Conservation (phyloP, 495 filamentous ascomycete genomes). For the Xylaria venustula region DNA sequence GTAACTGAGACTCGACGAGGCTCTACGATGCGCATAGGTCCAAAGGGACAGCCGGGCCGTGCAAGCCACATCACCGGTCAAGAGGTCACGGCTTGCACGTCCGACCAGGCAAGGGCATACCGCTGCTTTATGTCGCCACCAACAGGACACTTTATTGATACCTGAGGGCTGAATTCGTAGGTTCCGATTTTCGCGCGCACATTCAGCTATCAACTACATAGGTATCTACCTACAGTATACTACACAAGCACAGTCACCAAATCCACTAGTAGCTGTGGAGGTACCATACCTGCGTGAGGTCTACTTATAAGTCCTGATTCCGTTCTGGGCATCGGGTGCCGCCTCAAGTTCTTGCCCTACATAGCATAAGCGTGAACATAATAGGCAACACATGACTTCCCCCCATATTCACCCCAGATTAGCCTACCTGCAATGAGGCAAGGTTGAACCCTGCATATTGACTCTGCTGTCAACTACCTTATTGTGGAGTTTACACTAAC, state of each 20-base stretch:
- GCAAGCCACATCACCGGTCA: neutral
- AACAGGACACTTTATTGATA: neutral
- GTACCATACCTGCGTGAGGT: no score
- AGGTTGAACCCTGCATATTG: neutral
- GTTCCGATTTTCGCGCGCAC: conserved; percentile 3
- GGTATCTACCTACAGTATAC: no score
- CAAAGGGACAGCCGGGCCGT: conserved; percentile 6
- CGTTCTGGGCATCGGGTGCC: no score
- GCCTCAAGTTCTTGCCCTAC: no score
- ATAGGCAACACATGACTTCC: neutral
- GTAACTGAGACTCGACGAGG: neutral
- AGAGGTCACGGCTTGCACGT: conserved; percentile 3
- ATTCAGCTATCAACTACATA: neutral
- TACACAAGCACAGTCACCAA: no score
- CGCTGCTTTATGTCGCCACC: neutral
- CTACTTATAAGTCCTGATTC: no score
- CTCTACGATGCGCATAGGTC: neutral
- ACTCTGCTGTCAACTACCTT: neutral
- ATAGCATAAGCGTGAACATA: no score
- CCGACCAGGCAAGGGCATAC: neutral
- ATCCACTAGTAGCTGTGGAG: no score
- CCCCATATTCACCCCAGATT: neutral
- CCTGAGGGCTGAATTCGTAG: conserved; percentile 4
- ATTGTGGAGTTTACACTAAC: neutral
- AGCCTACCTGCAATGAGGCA: neutral